Base-by-base conservation (phyloP, 768 basidiomycete genomes). In the Obba rivulosa region DNA sequence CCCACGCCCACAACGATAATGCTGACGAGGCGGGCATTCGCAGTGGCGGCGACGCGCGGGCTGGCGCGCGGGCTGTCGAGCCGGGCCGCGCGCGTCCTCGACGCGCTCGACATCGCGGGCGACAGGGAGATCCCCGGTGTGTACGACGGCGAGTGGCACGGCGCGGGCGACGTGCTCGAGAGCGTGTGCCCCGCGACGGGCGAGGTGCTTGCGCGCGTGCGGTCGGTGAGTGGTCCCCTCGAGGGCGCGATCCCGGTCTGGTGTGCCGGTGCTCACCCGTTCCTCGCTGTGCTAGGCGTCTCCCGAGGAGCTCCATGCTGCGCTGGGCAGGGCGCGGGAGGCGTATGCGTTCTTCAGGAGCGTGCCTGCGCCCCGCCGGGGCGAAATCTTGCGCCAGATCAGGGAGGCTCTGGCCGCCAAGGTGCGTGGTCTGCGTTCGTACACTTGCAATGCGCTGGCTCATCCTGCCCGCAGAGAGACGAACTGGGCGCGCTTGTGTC, bases 121-220 rank as follows among this genome's bases (percentile, higher is more conserved):
- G 62, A 69, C n/a, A 69, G 70, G 11, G 83, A 85, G 43, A 58
- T 88, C 14, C 66, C 74, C 10, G 90, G 91, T 2, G 86, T 92
- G 16, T 93, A 88, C 59, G 85, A 92, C 59, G 90, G 90, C 31
- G 67, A 75, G 56, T 93, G 91, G 91, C 70, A 74, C 48, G 91
- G 90, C 18, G 75, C 78, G 17, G 91, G 91, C 2, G 83, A 85
- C 45, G 48, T 87, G 4, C 59, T 87, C 16, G 69, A 77, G 55
- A 89, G 86, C 44, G 61, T 78, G 16, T 95, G 92, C 64, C 92
- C 92, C 13, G 80, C 90, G 8, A 95, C 92, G 14, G 92, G 92
- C 2, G 92, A 95, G 61, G 70, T 83, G 14, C 70, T 97, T 34
- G 93, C 85, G 34, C 75, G 76, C 47, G 80, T 95, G 40, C 78